These are phyloP conservation scores for Exophiala alcalophila DNA, from an alignment of 2,329 filamentous ascomycete species.

Conservation along the genomic window DNA sequence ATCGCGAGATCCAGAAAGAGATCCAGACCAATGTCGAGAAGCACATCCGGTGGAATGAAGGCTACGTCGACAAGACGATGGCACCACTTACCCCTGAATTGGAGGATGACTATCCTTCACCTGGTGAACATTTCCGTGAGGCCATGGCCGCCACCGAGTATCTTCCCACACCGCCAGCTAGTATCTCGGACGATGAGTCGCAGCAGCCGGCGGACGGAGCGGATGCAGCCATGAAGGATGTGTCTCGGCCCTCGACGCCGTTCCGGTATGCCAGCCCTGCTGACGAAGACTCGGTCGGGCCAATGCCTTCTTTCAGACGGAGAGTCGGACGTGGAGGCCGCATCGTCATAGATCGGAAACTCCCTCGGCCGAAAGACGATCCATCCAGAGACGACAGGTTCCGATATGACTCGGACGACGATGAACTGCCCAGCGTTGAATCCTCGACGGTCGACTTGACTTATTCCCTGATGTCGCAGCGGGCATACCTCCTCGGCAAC, in stretches of 20 bases:
- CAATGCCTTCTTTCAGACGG: constrained; percentile 69
- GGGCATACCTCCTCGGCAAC: constrained; percentile 44
- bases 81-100: constrained; percentile 76
- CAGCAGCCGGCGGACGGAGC: constrained; percentile 14
- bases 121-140: constrained; percentile 60
- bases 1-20: constrained; percentile 74
- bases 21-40: constrained; percentile 85
- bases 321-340: constrained; percentile 81
- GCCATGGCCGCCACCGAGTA: constrained; percentile 66
- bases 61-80: constrained; percentile 83
- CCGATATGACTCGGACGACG: constrained; percentile 84
- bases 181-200: constrained; percentile 44
- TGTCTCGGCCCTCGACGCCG: constrained; percentile 33
- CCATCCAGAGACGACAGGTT: constrained; percentile 62
- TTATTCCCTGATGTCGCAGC: constrained; percentile 52
- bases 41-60: constrained; percentile 87
- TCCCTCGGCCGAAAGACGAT: constrained; percentile 54
- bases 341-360: constrained; percentile 82
- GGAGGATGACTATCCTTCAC: constrained; percentile 52
- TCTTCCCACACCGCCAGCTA: constrained; percentile 50
- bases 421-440: constrained; percentile 51
- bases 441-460: constrained; percentile 18
- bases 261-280: constrained; percentile 43
- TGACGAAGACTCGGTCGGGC: constrained; percentile 42
- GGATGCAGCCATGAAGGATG: constrained; percentile 29